Percentiles rank a stretch among this genome's conserved stretches.
phyloP scores from a whole-genome alignment of 306 rosid genomes.

The Vigna mungo region DNA sequence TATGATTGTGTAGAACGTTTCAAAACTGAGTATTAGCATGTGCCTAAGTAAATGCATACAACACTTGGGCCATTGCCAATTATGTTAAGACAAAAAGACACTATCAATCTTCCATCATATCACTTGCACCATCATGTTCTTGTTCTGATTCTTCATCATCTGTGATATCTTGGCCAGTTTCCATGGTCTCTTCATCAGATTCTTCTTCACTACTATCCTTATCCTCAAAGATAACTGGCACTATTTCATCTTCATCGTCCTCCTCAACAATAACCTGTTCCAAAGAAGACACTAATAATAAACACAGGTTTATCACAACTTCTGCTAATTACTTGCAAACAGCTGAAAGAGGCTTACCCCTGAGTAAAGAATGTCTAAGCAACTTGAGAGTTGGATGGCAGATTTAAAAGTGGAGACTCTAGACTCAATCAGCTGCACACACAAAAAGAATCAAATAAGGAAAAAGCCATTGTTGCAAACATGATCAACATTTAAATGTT shows the following conservation, averaged over 20 bases:
- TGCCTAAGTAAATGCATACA: too few species aligned
- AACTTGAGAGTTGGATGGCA: constrained; percentile 61
- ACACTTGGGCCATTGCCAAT: too few species aligned
- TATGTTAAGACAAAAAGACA: background rate
- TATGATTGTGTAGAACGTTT: background rate
- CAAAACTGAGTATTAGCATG: background rate
- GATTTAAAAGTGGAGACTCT: constrained; percentile 66
- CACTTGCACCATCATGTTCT: background rate
- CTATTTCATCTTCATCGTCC: constrained; percentile 43
- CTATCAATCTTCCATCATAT: background rate
- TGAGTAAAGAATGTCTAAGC: constrained; percentile 60
- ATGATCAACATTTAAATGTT: constrained; percentile 14
- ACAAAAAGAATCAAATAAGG: constrained; percentile 13
- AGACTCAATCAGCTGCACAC: constrained; percentile 69
- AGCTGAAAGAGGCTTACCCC: constrained; percentile 46
- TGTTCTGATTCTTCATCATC: constrained; percentile 48
- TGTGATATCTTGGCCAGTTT: constrained; percentile 49
- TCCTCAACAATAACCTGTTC: constrained; percentile 58
- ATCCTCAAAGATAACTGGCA: constrained; percentile 60
- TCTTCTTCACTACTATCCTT: constrained; percentile 59
- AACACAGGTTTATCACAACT: constrained; percentile 2
- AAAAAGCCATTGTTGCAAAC: background rate
- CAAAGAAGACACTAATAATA: background rate
- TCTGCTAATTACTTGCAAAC: background rate
- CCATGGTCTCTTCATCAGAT: constrained; percentile 53